Percentiles rank a stretch among this genome's conserved stretches.
phyloP scores from a whole-genome alignment of 2,329 filamentous ascomycete genomes.

The Celoporthe dispersa region DNA sequence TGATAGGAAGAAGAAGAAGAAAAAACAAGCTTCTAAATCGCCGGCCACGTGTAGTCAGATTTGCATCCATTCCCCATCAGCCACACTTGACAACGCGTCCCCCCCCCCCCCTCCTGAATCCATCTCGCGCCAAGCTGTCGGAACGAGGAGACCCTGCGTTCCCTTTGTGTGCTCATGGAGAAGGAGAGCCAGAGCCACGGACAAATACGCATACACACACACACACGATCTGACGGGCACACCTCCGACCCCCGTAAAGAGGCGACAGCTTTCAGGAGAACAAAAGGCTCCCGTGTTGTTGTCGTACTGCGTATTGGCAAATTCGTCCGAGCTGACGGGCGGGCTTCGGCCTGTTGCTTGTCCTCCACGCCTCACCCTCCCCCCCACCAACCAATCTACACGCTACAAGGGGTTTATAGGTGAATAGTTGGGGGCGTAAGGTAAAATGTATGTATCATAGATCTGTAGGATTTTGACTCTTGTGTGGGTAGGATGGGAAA shows the following conservation, averaged over 20 bases:
- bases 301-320: constrained; percentile 1
- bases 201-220: not conserved
- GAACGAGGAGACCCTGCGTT: not conserved
- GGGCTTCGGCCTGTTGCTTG: not conserved
- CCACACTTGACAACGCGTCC: not conserved
- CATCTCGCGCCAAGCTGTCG: not conserved
- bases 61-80: not conserved
- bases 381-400: too few species aligned
- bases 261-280: not conserved
- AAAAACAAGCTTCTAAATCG: not conserved
- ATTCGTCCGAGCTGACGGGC: not conserved
- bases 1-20: not conserved
- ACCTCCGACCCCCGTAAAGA: not conserved
- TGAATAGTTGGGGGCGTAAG: not conserved
- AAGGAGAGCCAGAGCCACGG: not conserved
- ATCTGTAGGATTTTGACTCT: not conserved
- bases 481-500: too few species aligned
- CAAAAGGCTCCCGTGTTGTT: not conserved
- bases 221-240: not conserved
- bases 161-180: not conserved
- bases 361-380: not conserved
- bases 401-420: too few species aligned
- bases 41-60: not conserved
- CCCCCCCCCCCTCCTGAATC: too few species aligned
- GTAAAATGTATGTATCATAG: not conserved